Evolutionary conservation across 179 eudicot species (phyloP).

Genomic region (Spinacia oleracea): DNA sequence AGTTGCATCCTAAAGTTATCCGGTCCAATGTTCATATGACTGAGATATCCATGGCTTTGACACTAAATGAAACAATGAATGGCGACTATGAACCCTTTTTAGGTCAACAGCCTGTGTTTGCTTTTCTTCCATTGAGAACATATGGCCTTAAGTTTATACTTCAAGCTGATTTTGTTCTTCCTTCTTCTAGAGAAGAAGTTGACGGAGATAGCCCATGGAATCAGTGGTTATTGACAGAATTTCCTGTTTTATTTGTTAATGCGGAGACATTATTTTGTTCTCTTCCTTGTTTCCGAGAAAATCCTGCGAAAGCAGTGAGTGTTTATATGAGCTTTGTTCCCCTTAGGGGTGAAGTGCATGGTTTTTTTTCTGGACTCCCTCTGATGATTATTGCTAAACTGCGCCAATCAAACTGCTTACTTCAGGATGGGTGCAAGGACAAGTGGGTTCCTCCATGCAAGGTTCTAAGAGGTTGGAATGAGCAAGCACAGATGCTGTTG

Average conservation of each 20-base stretch:
- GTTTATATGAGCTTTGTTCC: constrained; percentile 95
- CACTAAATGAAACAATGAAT: constrained; percentile 62
- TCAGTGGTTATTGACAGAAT: constrained; percentile 89
- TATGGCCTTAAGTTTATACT: constrained; percentile 94
- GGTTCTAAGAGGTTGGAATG: constrained; percentile 80
- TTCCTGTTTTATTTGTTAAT: constrained; percentile 77
- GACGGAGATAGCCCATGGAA: constrained; percentile 98
- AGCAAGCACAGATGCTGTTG: constrained; percentile 61
- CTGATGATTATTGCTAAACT: constrained; percentile 79
- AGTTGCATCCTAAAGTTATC: constrained; percentile 54
- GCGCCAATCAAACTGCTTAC: constrained; percentile 80
- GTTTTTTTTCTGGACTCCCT: constrained; percentile 87
- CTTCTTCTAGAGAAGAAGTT: constrained; percentile 99
- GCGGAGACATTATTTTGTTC: constrained; percentile 72
- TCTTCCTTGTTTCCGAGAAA: constrained; percentile 66
- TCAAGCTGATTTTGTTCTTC: constrained; percentile 98
- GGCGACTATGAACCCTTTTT: constrained; percentile 63
- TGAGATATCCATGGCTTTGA: constrained; percentile 85
- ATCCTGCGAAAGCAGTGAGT: constrained; percentile 74
- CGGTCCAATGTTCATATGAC: constrained; percentile 74
- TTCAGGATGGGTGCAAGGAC: constrained; percentile 61
- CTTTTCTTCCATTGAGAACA: constrained; percentile 89
- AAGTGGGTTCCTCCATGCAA: constrained; percentile 95
- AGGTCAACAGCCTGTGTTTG: constrained; percentile 94
- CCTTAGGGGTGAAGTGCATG: constrained; percentile 90